Conservation (phyloP, 2,329 filamentous ascomycete species). For the Talaromyces sp. region DNA sequence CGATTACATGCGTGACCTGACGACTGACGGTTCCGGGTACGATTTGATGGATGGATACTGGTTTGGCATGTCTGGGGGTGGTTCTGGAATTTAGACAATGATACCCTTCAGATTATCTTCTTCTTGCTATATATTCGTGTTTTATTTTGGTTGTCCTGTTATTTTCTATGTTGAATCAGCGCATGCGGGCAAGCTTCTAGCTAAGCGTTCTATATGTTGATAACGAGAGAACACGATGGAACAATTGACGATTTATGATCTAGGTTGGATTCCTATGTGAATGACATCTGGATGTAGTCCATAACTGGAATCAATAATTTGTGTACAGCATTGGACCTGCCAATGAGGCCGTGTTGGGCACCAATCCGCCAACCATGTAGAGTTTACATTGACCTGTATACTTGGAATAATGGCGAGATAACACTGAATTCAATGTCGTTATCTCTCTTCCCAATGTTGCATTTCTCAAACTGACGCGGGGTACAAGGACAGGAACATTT, state of each 20-base stretch:
- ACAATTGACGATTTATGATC: neutral
- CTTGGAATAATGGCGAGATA: neutral
- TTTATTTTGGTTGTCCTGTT: neutral
- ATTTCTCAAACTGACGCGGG: neutral
- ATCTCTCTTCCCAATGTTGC: neutral
- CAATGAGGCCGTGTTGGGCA: slow-evolving; percentile 3
- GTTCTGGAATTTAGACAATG: slow-evolving; percentile 11
- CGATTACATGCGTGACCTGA: slow-evolving; percentile 46
- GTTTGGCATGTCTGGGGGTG: slow-evolving; percentile 39
- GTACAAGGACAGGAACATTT: neutral
- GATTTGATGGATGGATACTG: slow-evolving; percentile 54
- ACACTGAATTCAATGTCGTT: neutral
- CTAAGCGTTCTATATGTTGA: neutral
- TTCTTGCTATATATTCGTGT: neutral
- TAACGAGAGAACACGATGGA: neutral
- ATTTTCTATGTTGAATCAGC: neutral
- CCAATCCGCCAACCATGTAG: neutral
- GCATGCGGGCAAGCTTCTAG: neutral
- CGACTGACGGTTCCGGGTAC: slow-evolving; percentile 38
- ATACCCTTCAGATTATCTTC: slow-evolving; percentile 8
- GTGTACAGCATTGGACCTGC: neutral
- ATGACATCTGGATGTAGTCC: neutral
- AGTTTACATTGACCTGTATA: neutral
- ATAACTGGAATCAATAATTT: neutral
- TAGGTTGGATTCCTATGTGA: neutral